Evolutionary conservation across 768 basidiomycete genomes (phyloP).

Genomic region (Termitomyces sp.): DNA sequence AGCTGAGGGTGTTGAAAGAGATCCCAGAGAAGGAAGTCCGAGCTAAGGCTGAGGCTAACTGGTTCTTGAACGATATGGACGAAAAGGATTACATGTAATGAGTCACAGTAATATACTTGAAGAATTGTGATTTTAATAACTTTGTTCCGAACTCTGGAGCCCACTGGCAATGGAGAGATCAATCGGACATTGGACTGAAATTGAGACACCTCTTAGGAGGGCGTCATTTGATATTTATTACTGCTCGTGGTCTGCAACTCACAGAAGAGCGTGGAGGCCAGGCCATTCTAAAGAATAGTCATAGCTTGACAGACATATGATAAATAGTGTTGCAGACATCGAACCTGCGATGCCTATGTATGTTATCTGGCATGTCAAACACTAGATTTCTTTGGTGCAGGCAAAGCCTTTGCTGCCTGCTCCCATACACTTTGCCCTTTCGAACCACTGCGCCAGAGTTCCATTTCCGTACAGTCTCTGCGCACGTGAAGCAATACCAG

Average conservation of each 20-base stretch:
- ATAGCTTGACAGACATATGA: not conserved
- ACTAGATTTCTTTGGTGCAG: conserved; percentile 12
- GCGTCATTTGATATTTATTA: too few relatives aligned
- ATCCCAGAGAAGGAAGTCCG: conserved; percentile 18
- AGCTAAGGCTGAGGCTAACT: conserved; percentile 13
- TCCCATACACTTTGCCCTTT: conserved; percentile 30
- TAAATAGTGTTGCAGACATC: not conserved
- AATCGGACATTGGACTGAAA: too few relatives aligned
- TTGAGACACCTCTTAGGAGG: too few relatives aligned
- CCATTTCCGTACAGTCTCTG: conserved; percentile 27
- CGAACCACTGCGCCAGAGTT: conserved; percentile 33
- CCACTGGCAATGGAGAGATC: too few relatives aligned
- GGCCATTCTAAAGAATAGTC: too few relatives aligned
- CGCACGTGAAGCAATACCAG: conserved; percentile 26
- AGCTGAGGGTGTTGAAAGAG: not conserved
- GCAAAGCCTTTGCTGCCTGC: conserved; percentile 13
- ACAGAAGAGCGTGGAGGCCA: not conserved
- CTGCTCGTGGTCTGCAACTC: too few relatives aligned
- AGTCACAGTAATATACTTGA: too few relatives aligned
- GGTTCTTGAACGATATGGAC: not conserved
- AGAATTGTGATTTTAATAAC: too few relatives aligned
- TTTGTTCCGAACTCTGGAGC: too few relatives aligned
- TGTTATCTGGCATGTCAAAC: not conserved
- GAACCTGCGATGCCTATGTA: not conserved
- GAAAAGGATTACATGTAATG: not conserved